Evolutionary conservation across 768 basidiomycete species (phyloP), one percentile per base, ranked within the genome.

Genomic region (Astraeus odoratus): DNA sequence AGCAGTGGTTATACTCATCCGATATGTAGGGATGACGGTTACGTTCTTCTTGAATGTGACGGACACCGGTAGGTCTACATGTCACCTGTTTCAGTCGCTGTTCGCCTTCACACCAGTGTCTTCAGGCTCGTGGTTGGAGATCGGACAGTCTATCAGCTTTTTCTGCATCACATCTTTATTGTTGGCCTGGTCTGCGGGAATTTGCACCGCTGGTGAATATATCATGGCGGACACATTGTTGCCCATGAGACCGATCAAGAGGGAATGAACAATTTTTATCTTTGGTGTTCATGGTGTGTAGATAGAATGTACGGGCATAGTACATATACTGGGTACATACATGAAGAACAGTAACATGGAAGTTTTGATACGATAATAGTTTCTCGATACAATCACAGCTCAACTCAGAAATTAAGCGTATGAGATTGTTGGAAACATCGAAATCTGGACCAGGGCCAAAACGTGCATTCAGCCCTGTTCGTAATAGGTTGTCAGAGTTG

Each of bases 81-180:
- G 25, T 20, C 16, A 24, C 30, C 24, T 8, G 29, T 30, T 25
- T 20, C 13, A 6, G 25, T 34, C 22, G 3, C 50, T 22, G 35
- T 43, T 48, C 57, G 35, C 48, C 42, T 39, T 18, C 29, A 3
- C 47, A 18, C 5, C 22, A 13, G 24, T 13, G 16, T 39, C 15
- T 23, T 27, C 54, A 76, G 85, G 90, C 0, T 88, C 85, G 3
- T 93, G 90, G 90, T 67, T 92, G 46, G 86, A 93, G 57, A 93
- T 91, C 42, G 89, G 90, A 5, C 85, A 88, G 57, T 82, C 86
- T 0, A 90, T 93, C 59, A 88, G 77, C 40, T 90, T 91, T 67
- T 93, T 90, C 65, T 83, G 82, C 53, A 87, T 92, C 49, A 79
- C 86, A 1, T 89, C 86, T 1, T 64, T 91, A 29, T 67, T 93